A percentile compares a stretch with the other conserved stretches of the same genome.
Conservation (phyloP, 2,329 filamentous ascomycete genomes). For the Penicillium italicum region DNA sequence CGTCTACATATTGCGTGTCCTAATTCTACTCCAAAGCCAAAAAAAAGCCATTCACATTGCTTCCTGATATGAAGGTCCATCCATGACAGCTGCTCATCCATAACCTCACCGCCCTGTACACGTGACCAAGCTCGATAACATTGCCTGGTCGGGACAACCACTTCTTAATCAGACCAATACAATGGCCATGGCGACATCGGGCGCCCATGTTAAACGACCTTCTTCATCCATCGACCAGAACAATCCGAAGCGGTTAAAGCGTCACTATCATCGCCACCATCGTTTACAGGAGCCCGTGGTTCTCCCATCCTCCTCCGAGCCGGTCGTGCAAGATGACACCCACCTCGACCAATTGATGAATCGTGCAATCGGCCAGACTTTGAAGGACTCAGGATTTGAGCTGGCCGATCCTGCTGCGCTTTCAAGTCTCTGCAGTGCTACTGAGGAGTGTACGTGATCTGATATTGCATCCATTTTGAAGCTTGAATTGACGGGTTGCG, state of each 20-base stretch:
- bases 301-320: slow-evolving; percentile 29
- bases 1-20: background rate
- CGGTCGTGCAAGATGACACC: slow-evolving; percentile 49
- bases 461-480: background rate
- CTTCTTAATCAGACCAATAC: slow-evolving; percentile 7
- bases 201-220: slow-evolving; percentile 33
- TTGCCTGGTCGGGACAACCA: slow-evolving; percentile 14
- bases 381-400: slow-evolving; percentile 54
- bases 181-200: slow-evolving; percentile 31
- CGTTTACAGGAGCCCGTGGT: slow-evolving; percentile 36
- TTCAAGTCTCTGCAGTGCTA: slow-evolving; percentile 52
- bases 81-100: background rate
- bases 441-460: slow-evolving; percentile 56
- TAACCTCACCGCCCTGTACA: background rate
- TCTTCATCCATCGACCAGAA: slow-evolving; percentile 25
- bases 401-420: slow-evolving; percentile 54
- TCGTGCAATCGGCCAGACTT: slow-evolving; percentile 52
- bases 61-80: background rate
- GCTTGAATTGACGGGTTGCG: slow-evolving; percentile 19
- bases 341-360: slow-evolving; percentile 54
- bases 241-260: slow-evolving; percentile 35
- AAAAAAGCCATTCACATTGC: background rate
- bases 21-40: background rate
- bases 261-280: slow-evolving; percentile 44
- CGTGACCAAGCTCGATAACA: slow-evolving; percentile 4